phyloP scores from a whole-genome alignment of 2,329 filamentous ascomycete species.

The Lojkania enalia region DNA sequence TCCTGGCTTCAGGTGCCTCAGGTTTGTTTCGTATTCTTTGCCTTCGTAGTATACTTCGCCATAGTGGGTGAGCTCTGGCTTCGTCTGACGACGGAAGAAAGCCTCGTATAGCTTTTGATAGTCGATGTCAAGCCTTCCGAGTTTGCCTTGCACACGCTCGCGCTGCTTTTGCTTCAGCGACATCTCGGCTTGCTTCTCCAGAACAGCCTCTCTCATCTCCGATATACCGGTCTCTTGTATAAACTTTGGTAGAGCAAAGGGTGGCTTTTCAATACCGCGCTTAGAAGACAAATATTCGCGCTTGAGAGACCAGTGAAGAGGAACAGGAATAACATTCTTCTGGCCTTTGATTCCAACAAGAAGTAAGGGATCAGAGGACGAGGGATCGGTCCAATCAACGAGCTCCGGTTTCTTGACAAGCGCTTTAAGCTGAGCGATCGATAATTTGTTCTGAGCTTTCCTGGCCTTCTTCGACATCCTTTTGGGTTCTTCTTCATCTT shows the following conservation, averaged over 20 bases:
- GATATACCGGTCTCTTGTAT: slow-evolving; percentile 97
- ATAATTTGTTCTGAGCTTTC: slow-evolving; percentile 88
- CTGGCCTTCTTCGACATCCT: slow-evolving; percentile 72
- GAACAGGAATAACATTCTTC: slow-evolving; percentile 93
- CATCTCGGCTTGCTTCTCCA: slow-evolving; percentile 94
- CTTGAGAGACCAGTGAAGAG: slow-evolving; percentile 92
- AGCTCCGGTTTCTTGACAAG: slow-evolving; percentile 88
- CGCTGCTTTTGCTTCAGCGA: slow-evolving; percentile 93
- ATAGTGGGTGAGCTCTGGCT: slow-evolving; percentile 89
- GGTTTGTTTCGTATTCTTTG: slow-evolving; percentile 95
- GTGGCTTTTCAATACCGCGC: slow-evolving; percentile 91
- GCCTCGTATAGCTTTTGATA: slow-evolving; percentile 98
- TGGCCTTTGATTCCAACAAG: slow-evolving; percentile 94
- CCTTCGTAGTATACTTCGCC: slow-evolving; percentile 99
- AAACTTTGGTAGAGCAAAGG: slow-evolving; percentile 91
- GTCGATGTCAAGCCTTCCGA: slow-evolving; percentile 96
- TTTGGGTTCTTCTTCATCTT: slow-evolving; percentile 74
- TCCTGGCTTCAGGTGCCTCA: slow-evolving; percentile 85
- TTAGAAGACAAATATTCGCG: slow-evolving; percentile 97
- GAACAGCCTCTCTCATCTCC: slow-evolving; percentile 94
- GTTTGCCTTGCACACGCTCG: slow-evolving; percentile 91
- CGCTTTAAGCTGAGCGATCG: slow-evolving; percentile 93
- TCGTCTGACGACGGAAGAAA: slow-evolving; percentile 97
- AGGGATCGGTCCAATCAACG: slow-evolving; percentile 96
- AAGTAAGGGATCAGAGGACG: slow-evolving; percentile 82